Percentiles rank a stretch among this genome's conserved stretches.
These are phyloP conservation scores for Tausonia pullulans DNA, from an alignment of 1,284 basidiomycete species.

Conservation along the genomic window DNA sequence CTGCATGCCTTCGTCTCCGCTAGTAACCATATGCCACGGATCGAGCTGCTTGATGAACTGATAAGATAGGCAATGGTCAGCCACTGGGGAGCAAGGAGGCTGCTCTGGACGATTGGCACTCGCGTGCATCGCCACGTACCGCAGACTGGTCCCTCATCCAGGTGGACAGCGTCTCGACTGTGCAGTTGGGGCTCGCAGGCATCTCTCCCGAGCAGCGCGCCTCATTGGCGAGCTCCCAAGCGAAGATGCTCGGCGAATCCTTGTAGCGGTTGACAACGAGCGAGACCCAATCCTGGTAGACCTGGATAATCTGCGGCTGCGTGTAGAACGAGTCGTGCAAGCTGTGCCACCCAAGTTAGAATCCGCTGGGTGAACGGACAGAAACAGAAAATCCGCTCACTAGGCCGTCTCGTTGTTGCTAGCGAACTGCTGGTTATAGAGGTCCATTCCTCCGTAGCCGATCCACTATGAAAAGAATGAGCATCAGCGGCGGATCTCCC, in stretches of 20 bases:
- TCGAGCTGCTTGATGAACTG: slow-evolving; percentile 42
- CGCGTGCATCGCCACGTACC: no score
- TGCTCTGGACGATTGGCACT: no score
- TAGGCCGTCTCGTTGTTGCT: no score
- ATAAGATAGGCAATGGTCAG: no score
- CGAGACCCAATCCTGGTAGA: slow-evolving; percentile 50
- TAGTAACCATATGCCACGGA: slow-evolving; percentile 51
- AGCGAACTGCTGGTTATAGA: no score
- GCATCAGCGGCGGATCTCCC: no score
- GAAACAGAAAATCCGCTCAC: no score
- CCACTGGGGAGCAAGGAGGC: no score
- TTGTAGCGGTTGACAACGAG: slow-evolving; percentile 46
- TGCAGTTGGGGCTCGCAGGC: slow-evolving; percentile 38
- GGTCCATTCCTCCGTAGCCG: slow-evolving; percentile 23
- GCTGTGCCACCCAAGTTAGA: background rate
- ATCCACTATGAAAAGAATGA: slow-evolving; percentile 36
- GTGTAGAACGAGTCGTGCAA: slow-evolving; percentile 51
- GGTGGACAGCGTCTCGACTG: slow-evolving; percentile 39
- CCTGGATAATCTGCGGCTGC: slow-evolving; percentile 40
- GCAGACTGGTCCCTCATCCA: slow-evolving; percentile 44
- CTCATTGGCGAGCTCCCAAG: slow-evolving; percentile 56
- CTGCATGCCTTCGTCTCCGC: slow-evolving; percentile 50
- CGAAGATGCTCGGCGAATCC: slow-evolving; percentile 43
- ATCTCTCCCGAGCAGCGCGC: slow-evolving; percentile 47
- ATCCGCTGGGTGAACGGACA: no score